These are phyloP conservation scores for Lathyrus oleraceus DNA, from an alignment of 306 rosid species.

Conservation along the genomic window DNA sequence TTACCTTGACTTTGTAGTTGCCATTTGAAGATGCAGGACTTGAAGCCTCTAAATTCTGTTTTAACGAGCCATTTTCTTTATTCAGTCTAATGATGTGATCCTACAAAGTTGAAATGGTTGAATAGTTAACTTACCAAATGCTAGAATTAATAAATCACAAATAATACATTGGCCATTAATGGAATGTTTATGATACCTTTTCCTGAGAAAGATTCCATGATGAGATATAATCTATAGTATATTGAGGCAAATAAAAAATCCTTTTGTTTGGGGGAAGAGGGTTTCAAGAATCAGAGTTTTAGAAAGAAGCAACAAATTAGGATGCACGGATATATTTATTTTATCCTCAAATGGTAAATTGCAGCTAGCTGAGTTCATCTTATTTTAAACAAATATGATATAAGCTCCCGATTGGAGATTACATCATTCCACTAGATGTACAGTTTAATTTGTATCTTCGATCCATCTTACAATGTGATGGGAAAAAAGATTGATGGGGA, in stretches of 20 bases:
- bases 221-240: conserved; percentile 1
- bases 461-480: conserved; percentile 6
- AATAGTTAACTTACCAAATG: conserved; percentile 31
- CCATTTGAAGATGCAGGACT: conserved; percentile 56
- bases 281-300: neutral
- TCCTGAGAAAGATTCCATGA: conserved; percentile 7
- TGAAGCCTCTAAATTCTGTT: conserved; percentile 67
- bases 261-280: neutral
- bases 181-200: neutral
- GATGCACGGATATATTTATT: neutral
- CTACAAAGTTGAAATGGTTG: conserved; percentile 49
- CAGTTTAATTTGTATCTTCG: neutral
- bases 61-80: conserved; percentile 83
- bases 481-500: conserved; percentile 9
- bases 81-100: conserved; percentile 68
- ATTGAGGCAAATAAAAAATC: conserved; percentile 13
- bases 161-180: conserved; percentile 10
- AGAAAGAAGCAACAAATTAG: conserved; percentile 13
- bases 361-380: conserved; percentile 23
- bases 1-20: conserved; percentile 50
- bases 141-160: conserved; percentile 2
- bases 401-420: conserved; percentile 16
- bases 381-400: conserved; percentile 15
- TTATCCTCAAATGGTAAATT: conserved; percentile 17
- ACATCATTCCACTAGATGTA: neutral